phyloP scores from a whole-genome alignment of 2,329 filamentous ascomycete species.

The Drechslerella dactyloides region DNA sequence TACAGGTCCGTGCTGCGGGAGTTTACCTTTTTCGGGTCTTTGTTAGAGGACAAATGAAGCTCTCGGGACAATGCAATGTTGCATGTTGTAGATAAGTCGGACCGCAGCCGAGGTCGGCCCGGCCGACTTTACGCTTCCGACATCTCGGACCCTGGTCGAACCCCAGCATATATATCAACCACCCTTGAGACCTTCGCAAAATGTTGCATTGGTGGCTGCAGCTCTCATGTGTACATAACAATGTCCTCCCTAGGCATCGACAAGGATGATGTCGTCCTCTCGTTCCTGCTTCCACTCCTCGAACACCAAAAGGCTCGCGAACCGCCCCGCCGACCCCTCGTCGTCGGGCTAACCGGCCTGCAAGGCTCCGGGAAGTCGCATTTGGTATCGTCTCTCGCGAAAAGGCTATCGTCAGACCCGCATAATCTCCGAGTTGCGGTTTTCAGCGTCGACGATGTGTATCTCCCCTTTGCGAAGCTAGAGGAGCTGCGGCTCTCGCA shows the following conservation, averaged over 20 bases:
- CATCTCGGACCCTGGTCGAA: neutral
- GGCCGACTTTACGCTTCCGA: neutral
- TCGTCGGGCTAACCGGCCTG: slow-evolving; percentile 87
- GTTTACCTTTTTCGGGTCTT: no score
- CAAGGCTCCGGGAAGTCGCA: slow-evolving; percentile 94
- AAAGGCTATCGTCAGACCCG: slow-evolving; percentile 64
- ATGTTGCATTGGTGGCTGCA: neutral
- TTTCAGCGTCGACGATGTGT: slow-evolving; percentile 87
- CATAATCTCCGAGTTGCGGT: slow-evolving; percentile 69
- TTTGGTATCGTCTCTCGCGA: slow-evolving; percentile 72
- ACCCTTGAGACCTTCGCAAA: neutral
- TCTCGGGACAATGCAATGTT: no score
- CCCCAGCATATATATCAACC: neutral
- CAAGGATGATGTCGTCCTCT: slow-evolving; percentile 16
- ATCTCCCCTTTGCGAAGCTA: slow-evolving; percentile 75
- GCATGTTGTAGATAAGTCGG: no score
- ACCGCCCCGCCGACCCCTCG: slow-evolving; percentile 65
- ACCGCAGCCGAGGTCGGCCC: neutral
- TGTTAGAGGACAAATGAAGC: no score
- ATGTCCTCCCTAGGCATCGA: slow-evolving; percentile 10
- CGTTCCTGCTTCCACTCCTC: slow-evolving; percentile 14
- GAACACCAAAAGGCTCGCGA: slow-evolving; percentile 14
- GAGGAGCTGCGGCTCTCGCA: slow-evolving; percentile 69
- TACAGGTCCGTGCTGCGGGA: no score
- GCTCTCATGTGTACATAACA: neutral